phyloP scores from a whole-genome alignment of 1,284 basidiomycete species.

The Boletus albobrunnescens region DNA sequence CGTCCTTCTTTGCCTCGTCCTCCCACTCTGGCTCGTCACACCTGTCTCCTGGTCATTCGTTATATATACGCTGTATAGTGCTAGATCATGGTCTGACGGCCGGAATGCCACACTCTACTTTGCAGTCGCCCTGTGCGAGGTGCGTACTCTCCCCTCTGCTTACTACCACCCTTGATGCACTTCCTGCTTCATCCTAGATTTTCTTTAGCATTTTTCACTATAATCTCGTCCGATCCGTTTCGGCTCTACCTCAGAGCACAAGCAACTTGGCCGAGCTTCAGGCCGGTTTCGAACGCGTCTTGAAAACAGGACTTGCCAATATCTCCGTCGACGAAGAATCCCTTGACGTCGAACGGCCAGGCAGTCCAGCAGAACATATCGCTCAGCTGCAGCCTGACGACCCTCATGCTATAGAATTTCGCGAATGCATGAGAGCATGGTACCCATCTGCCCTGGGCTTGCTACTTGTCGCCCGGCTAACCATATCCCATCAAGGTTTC shows the following conservation, averaged over 20 bases:
- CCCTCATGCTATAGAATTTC: conserved; percentile 73
- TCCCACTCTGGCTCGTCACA: conserved; percentile 67
- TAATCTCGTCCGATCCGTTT: conserved; percentile 52
- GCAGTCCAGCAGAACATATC: conserved; percentile 59
- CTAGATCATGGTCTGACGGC: conserved; percentile 42
- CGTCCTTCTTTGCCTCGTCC: conserved; percentile 54
- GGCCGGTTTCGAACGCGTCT: conserved; percentile 52
- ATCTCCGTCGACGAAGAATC: conserved; percentile 57
- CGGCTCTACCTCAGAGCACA: conserved; percentile 47
- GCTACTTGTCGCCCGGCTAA: conserved; percentile 5
- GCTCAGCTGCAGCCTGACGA: conserved; percentile 57
- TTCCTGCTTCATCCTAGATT: conserved; percentile 43
- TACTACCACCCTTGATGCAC: not conserved
- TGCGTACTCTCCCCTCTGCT: conserved; percentile 24
- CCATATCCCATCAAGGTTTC: conserved; percentile 49
- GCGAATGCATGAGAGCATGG: conserved; percentile 64
- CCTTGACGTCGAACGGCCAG: conserved; percentile 47
- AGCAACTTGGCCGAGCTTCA: conserved; percentile 54
- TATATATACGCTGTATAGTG: conserved; percentile 48
- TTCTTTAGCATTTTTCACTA: conserved; percentile 73
- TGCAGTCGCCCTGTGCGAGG: conserved; percentile 56
- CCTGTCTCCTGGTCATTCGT: conserved; percentile 72
- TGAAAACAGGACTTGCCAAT: conserved; percentile 54
- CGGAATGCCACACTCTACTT: conserved; percentile 41
- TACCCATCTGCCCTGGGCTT: conserved; percentile 21